Base-by-base conservation (phyloP, 768 basidiomycete genomes). In the Multifurca ochricompacta region DNA sequence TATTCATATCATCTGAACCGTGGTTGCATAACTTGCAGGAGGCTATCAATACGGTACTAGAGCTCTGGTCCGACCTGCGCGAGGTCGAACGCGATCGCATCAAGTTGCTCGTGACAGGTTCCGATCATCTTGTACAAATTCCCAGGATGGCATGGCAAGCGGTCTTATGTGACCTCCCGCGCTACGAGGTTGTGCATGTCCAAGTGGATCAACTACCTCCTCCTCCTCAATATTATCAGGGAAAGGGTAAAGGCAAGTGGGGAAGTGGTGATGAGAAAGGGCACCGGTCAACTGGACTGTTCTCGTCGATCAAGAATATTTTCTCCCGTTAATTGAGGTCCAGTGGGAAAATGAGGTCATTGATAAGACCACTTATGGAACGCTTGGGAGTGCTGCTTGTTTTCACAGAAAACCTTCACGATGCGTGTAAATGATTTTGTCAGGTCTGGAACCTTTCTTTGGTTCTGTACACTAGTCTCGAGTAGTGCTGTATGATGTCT, bases 181-280 rank as follows among this genome's bases (percentile, higher is more conserved):
- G 56, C 2, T 59, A 59, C 36, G 59, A 59, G 36, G 41, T 58
- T 18, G 28, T 59, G 18, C 56, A 58, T 19, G 13, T 59, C 39
- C 28, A 41, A 18, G 51, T 59, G 1, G 56, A 59, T 10, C 37
- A 59, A 18, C 28, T 5, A 1, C 28, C 56, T 18, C 58, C 58
- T 1, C 58, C 58, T 7, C 58, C 54, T 2, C 39, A 59, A 32
- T 58, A 59, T 19, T 44, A 57, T 19, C 49, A 57, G 9, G 41
- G 45, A n/a, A 43, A 56, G 39, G 56, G 19, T 1, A 57, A 47
- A 13, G 44, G 44, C 3, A 18, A 18, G 3, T 40, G 37, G 42
- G 37, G 28, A 27, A 16, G 21, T 11, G 27, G 8, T 18, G 31
- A 51, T 6, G 19, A 31, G 10, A 52, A 57, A 4, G 32, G n/a